Evolutionary conservation across 1,284 basidiomycete species (phyloP).

Genomic region (Ustilago bromivora): DNA sequence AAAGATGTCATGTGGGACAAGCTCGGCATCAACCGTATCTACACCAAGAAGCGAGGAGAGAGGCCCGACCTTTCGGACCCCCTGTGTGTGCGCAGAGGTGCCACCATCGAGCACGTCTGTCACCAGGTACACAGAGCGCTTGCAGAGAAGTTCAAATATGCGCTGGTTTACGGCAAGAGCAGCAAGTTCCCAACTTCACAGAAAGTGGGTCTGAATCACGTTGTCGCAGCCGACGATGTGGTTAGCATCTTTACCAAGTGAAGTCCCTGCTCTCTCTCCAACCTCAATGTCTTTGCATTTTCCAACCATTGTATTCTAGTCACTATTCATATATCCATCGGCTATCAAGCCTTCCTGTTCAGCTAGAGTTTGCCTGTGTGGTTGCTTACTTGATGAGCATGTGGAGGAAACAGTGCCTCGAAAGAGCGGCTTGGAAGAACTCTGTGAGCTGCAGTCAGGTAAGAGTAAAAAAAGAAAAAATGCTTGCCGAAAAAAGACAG

Average conservation of each 20-base stretch:
- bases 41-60: constrained; percentile 95
- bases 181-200: constrained; percentile 61
- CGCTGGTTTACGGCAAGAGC: constrained; percentile 64
- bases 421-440: constrained; percentile 4
- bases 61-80: constrained; percentile 88
- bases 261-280: neutral
- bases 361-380: neutral
- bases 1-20: constrained; percentile 85
- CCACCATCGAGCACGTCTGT: constrained; percentile 84
- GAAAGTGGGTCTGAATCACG: constrained; percentile 80
- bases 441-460: neutral
- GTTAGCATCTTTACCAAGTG: constrained; percentile 73
- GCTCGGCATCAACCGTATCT: constrained; percentile 73
- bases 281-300: neutral
- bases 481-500: neutral
- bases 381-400: neutral
- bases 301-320: constrained; percentile 37
- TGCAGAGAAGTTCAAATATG: constrained; percentile 78
- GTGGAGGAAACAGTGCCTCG: constrained; percentile 4
- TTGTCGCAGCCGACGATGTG: constrained; percentile 92
- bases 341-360: neutral
- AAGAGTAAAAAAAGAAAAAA: constrained; percentile 13
- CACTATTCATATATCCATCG: constrained; percentile 23
- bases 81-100: constrained; percentile 90
- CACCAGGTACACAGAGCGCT: constrained; percentile 83